phyloP scores from a whole-genome alignment of 208 protist genomes.

The Leishmania gerbilli region DNA sequence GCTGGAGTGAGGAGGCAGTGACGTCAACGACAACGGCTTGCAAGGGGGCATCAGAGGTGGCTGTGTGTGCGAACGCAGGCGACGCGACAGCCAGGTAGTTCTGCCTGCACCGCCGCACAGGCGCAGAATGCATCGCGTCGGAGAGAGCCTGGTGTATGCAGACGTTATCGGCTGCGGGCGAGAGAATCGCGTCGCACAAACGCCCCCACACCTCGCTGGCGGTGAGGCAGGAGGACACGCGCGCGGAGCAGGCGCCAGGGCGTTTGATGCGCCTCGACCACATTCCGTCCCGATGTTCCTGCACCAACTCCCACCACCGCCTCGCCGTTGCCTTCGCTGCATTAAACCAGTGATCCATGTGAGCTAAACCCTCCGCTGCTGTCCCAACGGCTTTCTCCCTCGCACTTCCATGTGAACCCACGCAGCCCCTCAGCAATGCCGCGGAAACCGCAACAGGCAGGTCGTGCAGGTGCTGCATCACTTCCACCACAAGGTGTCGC shows the following conservation, averaged over 20 bases:
- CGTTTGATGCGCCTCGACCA: background rate
- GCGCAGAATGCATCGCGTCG: constrained; percentile 3
- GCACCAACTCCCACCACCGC: background rate
- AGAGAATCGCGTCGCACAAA: constrained; percentile 15
- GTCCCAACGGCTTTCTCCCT: background rate
- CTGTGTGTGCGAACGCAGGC: background rate
- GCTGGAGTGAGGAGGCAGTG: constrained; percentile 13
- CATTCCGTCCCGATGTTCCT: too few species aligned
- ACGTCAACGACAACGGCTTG: constrained; percentile 20
- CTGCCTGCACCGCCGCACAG: constrained; percentile 16
- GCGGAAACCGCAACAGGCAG: constrained; percentile 12
- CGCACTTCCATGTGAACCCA: background rate
- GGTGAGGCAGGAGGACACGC: constrained; percentile 19
- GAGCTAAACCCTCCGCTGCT: background rate
- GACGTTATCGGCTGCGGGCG: background rate
- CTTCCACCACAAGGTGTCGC: background rate
- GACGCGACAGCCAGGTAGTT: constrained; percentile 2
- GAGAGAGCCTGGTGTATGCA: background rate
- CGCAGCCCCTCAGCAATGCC: background rate
- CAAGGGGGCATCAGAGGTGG: background rate
- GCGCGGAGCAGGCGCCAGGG: background rate
- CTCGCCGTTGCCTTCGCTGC: background rate
- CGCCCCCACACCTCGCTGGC: constrained; percentile 22
- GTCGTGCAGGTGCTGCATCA: constrained; percentile 11
- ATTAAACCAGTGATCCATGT: background rate